Evolutionary conservation across 257 asterid genomes (phyloP).

Genomic region (Echites panduratus): DNA sequence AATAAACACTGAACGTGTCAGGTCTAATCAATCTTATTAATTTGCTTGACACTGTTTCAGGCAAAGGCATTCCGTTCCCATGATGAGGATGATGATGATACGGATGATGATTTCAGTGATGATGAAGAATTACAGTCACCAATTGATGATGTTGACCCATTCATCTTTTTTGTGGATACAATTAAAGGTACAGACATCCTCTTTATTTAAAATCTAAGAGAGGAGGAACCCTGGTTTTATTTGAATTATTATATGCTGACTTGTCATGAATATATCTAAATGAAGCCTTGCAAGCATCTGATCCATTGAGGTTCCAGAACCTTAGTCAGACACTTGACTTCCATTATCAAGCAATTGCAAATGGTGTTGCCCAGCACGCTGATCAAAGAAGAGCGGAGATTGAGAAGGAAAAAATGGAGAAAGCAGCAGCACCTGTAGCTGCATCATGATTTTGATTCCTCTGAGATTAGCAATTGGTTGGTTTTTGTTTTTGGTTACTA

Average conservation of each 20-base stretch:
- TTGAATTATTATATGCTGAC: slow-evolving; percentile 8
- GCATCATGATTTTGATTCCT: slow-evolving; percentile 40
- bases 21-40: neutral
- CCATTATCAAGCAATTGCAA: slow-evolving; percentile 81
- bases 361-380: slow-evolving; percentile 95
- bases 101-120: slow-evolving; percentile 91
- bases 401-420: slow-evolving; percentile 69
- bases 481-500: slow-evolving; percentile 13
- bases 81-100: slow-evolving; percentile 65
- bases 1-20: too few species aligned
- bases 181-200: slow-evolving; percentile 49
- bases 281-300: slow-evolving; percentile 78
- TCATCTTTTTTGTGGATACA: slow-evolving; percentile 82
- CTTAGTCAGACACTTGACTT: slow-evolving; percentile 77
- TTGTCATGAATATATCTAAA: slow-evolving; percentile 8
- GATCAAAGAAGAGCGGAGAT: slow-evolving; percentile 70
- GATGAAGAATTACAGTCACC: slow-evolving; percentile 97
- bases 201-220: neutral
- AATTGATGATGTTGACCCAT: slow-evolving; percentile 92
- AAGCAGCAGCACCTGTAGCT: slow-evolving; percentile 44
- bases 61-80: slow-evolving; percentile 73
- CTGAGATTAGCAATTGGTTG: slow-evolving; percentile 10
- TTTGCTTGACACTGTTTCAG: slow-evolving; percentile 26
- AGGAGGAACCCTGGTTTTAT: neutral
- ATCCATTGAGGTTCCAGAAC: slow-evolving; percentile 82